Evolutionary conservation across 2,329 filamentous ascomycete genomes (phyloP).

Genomic region (Alternaria dauci): DNA sequence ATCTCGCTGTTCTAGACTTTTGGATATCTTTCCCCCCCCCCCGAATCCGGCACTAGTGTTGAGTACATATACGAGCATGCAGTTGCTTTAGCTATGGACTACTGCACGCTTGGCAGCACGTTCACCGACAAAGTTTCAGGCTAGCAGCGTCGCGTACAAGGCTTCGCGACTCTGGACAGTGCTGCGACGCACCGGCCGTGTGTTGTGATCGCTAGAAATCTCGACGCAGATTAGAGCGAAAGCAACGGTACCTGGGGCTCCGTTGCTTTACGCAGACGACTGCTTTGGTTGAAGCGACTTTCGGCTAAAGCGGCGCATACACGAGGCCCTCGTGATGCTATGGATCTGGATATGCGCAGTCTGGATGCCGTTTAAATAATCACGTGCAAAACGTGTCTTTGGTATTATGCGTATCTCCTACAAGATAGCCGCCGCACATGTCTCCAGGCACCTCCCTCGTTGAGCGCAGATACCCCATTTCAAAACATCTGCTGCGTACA

Average conservation of each 20-base stretch:
- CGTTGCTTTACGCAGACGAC: not conserved
- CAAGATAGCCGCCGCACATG: not conserved
- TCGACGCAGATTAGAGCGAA: not conserved
- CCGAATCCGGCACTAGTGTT: conserved; percentile 1
- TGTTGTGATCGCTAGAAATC: no score
- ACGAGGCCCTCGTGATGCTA: not conserved
- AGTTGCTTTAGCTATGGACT: not conserved
- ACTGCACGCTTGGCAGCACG: not conserved
- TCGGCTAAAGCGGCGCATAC: conserved; percentile 11
- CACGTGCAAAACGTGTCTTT: not conserved
- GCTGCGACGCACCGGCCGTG: not conserved
- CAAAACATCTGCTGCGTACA: not conserved
- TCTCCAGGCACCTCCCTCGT: not conserved
- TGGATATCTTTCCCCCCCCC: not conserved
- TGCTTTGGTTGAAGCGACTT: not conserved
- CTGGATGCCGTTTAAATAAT: not conserved
- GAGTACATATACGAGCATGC: conserved; percentile 14
- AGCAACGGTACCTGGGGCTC: not conserved
- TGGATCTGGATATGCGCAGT: not conserved
- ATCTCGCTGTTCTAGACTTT: not conserved
- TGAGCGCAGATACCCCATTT: not conserved
- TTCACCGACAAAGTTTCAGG: not conserved
- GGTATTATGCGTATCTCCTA: not conserved
- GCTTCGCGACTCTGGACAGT: not conserved
- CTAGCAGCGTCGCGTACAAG: not conserved